These are phyloP conservation scores for Naganishia sp. DNA, from an alignment of 1,284 basidiomycete genomes.

Conservation along the genomic window DNA sequence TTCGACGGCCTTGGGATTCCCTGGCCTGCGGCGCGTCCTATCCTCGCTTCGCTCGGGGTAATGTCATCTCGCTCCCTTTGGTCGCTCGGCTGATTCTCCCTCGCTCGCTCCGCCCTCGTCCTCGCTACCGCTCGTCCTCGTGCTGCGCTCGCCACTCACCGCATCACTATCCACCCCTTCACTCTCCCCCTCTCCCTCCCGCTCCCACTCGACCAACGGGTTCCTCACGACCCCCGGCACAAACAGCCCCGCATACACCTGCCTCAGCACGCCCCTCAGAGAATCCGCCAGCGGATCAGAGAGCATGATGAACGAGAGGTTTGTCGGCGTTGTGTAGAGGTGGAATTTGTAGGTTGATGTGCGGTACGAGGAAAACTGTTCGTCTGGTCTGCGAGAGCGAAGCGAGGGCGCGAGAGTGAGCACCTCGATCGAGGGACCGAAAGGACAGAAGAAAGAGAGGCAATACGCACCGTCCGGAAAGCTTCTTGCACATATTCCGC, in stretches of 20 bases:
- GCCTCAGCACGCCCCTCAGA: slow-evolving; percentile 76
- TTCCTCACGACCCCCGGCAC: slow-evolving; percentile 86
- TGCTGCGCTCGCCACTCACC: slow-evolving; percentile 39
- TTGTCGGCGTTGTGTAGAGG: slow-evolving; percentile 85
- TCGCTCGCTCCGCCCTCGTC: too few relatives aligned
- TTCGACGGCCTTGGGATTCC: too few relatives aligned
- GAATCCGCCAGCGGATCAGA: slow-evolving; percentile 81
- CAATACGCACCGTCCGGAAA: slow-evolving; percentile 72
- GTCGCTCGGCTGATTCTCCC: too few relatives aligned
- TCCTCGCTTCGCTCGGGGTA: background rate
- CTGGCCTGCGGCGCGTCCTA: too few relatives aligned
- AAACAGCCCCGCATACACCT: slow-evolving; percentile 92
- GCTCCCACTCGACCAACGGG: slow-evolving; percentile 78
- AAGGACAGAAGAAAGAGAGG: background rate
- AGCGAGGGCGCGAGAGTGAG: slow-evolving; percentile 13
- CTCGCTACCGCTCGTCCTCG: too few relatives aligned
- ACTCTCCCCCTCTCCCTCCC: slow-evolving; percentile 50
- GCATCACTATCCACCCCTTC: slow-evolving; percentile 83
- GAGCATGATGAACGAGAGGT: slow-evolving; percentile 94
- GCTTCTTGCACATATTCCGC: slow-evolving; percentile 91
- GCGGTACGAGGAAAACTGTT: slow-evolving; percentile 85
- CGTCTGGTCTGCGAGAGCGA: slow-evolving; percentile 65
- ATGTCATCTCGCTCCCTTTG: too few relatives aligned
- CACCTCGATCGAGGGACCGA: background rate
- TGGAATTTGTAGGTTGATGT: slow-evolving; percentile 93